Evolutionary conservation across 2,329 filamentous ascomycete genomes (phyloP), one percentile per base, ranked within the genome.

Genomic region (Penicillium sp.): DNA sequence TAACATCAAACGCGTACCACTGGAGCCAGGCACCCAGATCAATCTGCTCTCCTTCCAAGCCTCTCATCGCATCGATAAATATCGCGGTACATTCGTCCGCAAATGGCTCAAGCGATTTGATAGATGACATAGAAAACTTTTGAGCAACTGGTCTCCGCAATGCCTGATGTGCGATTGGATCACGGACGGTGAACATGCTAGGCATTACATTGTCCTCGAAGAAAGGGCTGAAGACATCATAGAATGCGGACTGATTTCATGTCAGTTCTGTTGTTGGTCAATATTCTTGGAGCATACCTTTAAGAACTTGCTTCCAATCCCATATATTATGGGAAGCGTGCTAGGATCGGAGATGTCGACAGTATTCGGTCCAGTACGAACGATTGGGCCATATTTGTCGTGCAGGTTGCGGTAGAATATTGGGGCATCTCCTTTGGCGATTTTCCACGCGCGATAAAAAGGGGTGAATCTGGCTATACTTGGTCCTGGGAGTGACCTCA

Each of bases 1-100:
- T 91, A 14, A 92, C 89, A 67, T 93, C 90, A 66, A 93, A 93
- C 0, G 90, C 89, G 65, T 90, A 92, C 69, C 87, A 92, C 67
- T 93, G 90, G 56, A 93, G 76, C 90, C 90, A 92, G 10, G 5
- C 37, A 8, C 56, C 59, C 0, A 65, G 49, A 31, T 65, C 56
- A 26, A 64, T 10, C 13, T 6, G 26, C n/a, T 47, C n/a, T 13
- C 45, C 45, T 47, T 47, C 45, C 27, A 47, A 16, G 4, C 33
- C 45, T 21, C 10, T 47, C 45, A 47, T 47, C 3, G 45, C 24
- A 2, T 47, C 45, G 27, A 47, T 31, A 4, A 47, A 47, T 1
- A 47, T 47, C n/a, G 6, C 8, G 1, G 26, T 47, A 11, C 45
- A 47, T n/a, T 47, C 16, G 22, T 47, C 45, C 9, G 45, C 26